Base-by-base conservation (phyloP, 106 monocot species). In the Dactylorhiza incarnata region DNA sequence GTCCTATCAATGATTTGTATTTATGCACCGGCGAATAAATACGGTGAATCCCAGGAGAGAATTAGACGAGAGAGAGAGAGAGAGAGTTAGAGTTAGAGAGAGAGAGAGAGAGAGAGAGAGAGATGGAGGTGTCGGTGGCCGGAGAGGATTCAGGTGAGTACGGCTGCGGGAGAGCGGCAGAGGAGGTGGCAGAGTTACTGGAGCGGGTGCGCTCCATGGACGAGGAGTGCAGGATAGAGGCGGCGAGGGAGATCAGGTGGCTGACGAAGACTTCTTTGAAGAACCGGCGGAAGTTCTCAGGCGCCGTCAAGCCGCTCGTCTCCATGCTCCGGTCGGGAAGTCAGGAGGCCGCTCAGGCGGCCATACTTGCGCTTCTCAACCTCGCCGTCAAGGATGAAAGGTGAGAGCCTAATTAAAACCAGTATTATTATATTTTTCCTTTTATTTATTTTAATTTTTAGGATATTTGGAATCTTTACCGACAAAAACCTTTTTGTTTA, bases 231-330 rank as follows among this genome's bases (percentile, higher is more conserved):
- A 85, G 78, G 78, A 52, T 90, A 45, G 81, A 74, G 70, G 93
- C 90, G 15, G 93, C 93, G 71, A 82, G 79, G 81, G 90, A 90
- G 84, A 90, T 93, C 74, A 76, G 90, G n/a, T 79, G 93, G 66
- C 76, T 93, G 59, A 87, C 93, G 10, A 85, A 83, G 84, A 79
- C 87, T 1, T 93, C 87, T 10, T 77, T 85, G 48, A 82, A 75
- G 77, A 81, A 88, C 80, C 76, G 91, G 66, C 62, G 88, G 49
- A 76, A 67, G 75, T 75, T 91, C 5, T 75, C 85, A 9, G 74
- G 62, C 7, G 79, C 87, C n/a, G 68, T 91, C 11, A 83, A 73
- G 58, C 86, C 83, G 15, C 83, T 91, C 66, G 91, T 91, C 3
- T 69, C 74, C 74, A 91, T 91, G 85, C 83, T 91, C 9, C 61